Percentiles rank a stretch among this genome's conserved stretches.
phyloP scores from a whole-genome alignment of 106 monocot species.

The Cymbidium sinense region DNA sequence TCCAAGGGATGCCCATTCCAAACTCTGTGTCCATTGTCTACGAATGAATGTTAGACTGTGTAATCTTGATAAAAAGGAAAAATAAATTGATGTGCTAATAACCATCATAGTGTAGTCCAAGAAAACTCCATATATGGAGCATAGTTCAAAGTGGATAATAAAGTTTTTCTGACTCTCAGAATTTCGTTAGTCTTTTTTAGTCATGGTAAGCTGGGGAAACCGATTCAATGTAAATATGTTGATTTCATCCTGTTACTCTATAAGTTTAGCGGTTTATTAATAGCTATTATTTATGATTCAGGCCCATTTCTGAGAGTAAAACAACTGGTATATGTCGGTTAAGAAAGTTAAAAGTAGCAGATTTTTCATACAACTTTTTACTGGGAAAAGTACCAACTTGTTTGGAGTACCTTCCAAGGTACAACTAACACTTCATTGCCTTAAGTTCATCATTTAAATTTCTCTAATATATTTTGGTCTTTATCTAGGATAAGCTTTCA shows the following conservation, averaged over 20 bases:
- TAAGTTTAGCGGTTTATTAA: neutral
- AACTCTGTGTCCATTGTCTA: neutral
- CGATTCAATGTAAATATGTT: neutral
- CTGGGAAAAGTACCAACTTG: conserved; percentile 68
- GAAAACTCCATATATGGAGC: neutral
- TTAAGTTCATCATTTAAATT: neutral
- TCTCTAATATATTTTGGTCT: conserved; percentile 4
- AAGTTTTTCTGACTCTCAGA: too few species aligned
- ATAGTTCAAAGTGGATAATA: too few species aligned
- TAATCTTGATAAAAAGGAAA: neutral
- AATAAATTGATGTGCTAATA: neutral
- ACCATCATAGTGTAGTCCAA: neutral
- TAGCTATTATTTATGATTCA: conserved; percentile 15
- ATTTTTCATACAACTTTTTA: conserved; percentile 89
- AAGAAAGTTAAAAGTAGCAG: conserved; percentile 33
- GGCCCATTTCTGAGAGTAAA: conserved; percentile 12
- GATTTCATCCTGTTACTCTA: neutral
- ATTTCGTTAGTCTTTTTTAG: too few species aligned
- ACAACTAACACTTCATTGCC: neutral
- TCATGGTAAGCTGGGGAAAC: neutral
- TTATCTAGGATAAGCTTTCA: conserved; percentile 57
- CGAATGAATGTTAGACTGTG: neutral
- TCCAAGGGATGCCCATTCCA: neutral
- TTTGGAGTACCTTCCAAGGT: conserved; percentile 59
- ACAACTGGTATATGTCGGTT: conserved; percentile 45